phyloP scores from a whole-genome alignment of 2,329 filamentous ascomycete genomes.

The Verticillium nonalfalfae region DNA sequence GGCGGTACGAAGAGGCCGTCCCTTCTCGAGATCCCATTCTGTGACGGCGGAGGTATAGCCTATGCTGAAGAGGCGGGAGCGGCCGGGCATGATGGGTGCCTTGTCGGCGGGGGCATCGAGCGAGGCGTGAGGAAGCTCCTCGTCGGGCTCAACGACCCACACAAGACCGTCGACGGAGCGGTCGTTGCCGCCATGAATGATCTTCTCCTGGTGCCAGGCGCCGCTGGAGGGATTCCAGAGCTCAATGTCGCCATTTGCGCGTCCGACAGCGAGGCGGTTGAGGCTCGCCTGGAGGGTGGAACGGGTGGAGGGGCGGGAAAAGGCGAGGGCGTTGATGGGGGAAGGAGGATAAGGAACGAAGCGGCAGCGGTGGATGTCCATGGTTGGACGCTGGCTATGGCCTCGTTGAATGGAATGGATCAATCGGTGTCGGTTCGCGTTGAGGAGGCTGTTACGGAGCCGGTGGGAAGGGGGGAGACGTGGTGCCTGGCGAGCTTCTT shows the following conservation, averaged over 20 bases:
- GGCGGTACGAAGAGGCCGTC: conserved; percentile 71
- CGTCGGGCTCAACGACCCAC: conserved; percentile 84
- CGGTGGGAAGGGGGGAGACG: background rate
- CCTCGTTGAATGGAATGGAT: background rate
- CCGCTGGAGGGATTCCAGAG: conserved; percentile 89
- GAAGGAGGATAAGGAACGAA: conserved; percentile 91
- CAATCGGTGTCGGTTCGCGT: background rate
- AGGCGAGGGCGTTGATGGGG: conserved; percentile 89
- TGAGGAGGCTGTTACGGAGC: background rate
- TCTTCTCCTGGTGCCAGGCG: conserved; percentile 83
- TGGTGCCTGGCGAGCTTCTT: background rate
- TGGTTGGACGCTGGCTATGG: conserved; percentile 26
- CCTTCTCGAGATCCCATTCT: conserved; percentile 86
- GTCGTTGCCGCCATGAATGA: conserved; percentile 76
- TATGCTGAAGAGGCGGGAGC: conserved; percentile 83
- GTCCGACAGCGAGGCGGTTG: conserved; percentile 78
- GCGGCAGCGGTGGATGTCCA: conserved; percentile 96
- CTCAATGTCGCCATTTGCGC: conserved; percentile 93
- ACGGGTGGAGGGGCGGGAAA: conserved; percentile 64
- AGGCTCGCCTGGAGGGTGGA: conserved; percentile 43
- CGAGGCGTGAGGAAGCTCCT: conserved; percentile 39
- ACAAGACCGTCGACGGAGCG: conserved; percentile 84
- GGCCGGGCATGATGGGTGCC: conserved; percentile 28
- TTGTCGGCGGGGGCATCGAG: background rate
- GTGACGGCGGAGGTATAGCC: conserved; percentile 88